These are phyloP conservation scores for Cladophialophora exuberans DNA, from an alignment of 2,329 filamentous ascomycete genomes.

Conservation along the genomic window DNA sequence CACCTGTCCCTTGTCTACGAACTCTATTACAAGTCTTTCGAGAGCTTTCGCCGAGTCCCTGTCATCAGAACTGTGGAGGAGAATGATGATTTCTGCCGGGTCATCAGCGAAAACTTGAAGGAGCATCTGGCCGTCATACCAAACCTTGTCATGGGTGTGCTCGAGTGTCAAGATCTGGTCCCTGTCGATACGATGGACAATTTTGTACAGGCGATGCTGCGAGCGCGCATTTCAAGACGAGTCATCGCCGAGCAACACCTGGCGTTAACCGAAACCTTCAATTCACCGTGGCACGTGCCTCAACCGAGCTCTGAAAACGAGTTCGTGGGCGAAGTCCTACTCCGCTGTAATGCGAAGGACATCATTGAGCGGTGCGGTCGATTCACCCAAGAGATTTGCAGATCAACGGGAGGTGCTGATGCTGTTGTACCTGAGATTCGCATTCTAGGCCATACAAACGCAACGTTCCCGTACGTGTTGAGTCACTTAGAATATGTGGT, in stretches of 20 bases:
- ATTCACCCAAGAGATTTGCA: conserved; percentile 73
- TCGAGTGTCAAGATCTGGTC: conserved; percentile 86
- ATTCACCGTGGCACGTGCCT: conserved; percentile 86
- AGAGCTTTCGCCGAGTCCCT: conserved; percentile 79
- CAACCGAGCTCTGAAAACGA: conserved; percentile 75
- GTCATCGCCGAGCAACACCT: conserved; percentile 98
- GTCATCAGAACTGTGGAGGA: conserved; percentile 86
- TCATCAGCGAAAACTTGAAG: conserved; percentile 76
- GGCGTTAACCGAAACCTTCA: conserved; percentile 90
- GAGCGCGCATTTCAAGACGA: conserved; percentile 89
- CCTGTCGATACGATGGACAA: conserved; percentile 79
- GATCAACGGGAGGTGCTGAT: conserved; percentile 72
- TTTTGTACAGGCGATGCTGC: conserved; percentile 92
- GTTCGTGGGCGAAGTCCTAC: conserved; percentile 93
- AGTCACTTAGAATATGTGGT: conserved; percentile 97
- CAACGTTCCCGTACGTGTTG: conserved; percentile 94
- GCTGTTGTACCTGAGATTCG: conserved; percentile 77
- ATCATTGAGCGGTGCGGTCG: conserved; percentile 82
- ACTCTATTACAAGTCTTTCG: conserved; percentile 95
- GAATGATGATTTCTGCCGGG: conserved; percentile 82
- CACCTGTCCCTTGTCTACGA: conserved; percentile 96
- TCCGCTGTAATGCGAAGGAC: conserved; percentile 88
- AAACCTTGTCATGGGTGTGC: conserved; percentile 87
- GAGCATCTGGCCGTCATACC: conserved; percentile 94
- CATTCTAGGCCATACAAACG: conserved; percentile 81